Conservation (phyloP, 805 yeast genomes). For the Monosporozyma yasuniensis region DNA sequence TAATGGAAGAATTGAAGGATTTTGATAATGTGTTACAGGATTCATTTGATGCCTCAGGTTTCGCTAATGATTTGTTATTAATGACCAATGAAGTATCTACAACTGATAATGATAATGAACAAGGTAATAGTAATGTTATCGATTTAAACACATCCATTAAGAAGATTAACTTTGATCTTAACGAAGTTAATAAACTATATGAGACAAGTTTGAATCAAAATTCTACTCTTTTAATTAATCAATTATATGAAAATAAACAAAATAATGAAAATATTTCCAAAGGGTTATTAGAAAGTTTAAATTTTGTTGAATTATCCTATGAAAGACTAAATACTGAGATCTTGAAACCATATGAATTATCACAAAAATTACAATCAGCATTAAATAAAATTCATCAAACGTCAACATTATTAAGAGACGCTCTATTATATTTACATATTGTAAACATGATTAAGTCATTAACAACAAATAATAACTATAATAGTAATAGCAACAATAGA, state of each 20-base stretch:
- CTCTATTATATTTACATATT: constrained; percentile 22
- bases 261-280: constrained; percentile 9
- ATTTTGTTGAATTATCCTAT: constrained; percentile 24
- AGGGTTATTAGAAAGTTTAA: constrained; percentile 18
- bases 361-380: constrained; percentile 24
- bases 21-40: constrained; percentile 20
- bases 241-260: constrained; percentile 14
- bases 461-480: neutral
- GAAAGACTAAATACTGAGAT: constrained; percentile 25
- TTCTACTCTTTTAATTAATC: constrained; percentile 19
- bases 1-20: constrained; percentile 13
- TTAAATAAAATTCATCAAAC: constrained; percentile 29
- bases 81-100: constrained; percentile 15
- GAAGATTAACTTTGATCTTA: constrained; percentile 21
- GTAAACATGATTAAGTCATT: constrained; percentile 16
- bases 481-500: neutral
- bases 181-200: constrained; percentile 20
- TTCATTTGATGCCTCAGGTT: constrained; percentile 14
- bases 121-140: constrained; percentile 8
- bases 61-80: constrained; percentile 20
- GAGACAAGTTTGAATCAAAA: constrained; percentile 16
- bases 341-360: constrained; percentile 23
- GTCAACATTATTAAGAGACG: constrained; percentile 24
- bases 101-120: neutral
- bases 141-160: constrained; percentile 27